Evolutionary conservation across 345 rosid species (phyloP).

Genomic region (Populus tremula): DNA sequence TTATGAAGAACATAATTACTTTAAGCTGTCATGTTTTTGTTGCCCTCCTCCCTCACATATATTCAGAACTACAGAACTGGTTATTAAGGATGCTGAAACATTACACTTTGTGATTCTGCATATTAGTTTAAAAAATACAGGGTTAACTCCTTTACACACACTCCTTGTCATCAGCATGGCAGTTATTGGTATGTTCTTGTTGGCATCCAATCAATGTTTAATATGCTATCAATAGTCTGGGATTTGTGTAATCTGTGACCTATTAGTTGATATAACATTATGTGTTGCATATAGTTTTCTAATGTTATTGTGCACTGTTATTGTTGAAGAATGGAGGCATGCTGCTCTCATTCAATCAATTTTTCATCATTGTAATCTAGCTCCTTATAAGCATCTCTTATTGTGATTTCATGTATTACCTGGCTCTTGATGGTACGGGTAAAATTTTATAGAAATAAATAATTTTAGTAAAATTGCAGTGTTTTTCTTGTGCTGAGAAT

Average conservation of each 20-base stretch:
- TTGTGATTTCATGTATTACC: background rate
- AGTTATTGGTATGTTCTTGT: background rate
- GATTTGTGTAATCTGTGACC: background rate
- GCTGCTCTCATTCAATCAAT: background rate
- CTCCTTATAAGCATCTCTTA: background rate
- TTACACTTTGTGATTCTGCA: background rate
- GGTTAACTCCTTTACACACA: background rate
- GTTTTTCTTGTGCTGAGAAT: background rate
- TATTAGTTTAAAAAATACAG: background rate
- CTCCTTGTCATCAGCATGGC: background rate
- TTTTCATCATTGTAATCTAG: background rate
- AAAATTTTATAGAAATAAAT: background rate
- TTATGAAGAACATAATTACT: background rate
- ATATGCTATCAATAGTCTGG: background rate
- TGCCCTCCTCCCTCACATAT: background rate
- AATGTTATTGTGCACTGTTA: background rate
- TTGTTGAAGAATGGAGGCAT: background rate
- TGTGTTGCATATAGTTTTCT: background rate
- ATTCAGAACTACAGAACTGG: background rate
- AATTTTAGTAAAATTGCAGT: background rate
- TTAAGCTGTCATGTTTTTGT: background rate
- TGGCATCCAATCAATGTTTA: background rate
- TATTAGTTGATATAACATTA: background rate
- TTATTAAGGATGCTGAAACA: background rate
- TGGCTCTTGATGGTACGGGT: background rate